Evolutionary conservation across 169 alveolate genomes (phyloP).

Genomic region (Plasmodium falciparum): DNA sequence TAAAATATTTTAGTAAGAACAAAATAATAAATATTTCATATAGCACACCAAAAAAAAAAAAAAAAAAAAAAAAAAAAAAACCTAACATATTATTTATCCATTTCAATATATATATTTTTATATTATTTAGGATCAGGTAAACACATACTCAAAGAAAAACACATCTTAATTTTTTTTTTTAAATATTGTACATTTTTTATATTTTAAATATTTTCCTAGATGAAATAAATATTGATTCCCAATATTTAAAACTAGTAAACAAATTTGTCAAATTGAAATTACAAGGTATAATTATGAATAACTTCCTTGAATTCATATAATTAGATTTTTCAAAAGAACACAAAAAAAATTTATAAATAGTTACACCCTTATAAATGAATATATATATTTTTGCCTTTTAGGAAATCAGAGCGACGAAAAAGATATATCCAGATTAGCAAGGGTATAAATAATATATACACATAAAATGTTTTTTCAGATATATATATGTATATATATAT

Average conservation of each 20-base stretch:
- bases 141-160: no score
- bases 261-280: conserved; percentile 44
- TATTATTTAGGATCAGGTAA: no score
- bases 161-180: no score
- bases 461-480: no score
- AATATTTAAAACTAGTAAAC: conserved; percentile 54
- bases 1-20: conserved; percentile 67
- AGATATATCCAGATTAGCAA: conserved; percentile 62
- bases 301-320: not conserved
- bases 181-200: conserved; percentile 4
- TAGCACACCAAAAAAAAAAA: no score
- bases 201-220: conserved; percentile 26
- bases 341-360: no score
- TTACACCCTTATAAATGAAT: not conserved
- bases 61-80: no score
- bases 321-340: not conserved
- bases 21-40: not conserved
- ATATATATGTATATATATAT: not conserved
- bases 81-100: no score
- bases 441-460: conserved; percentile 17
- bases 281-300: conserved; percentile 26
- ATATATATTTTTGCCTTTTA: not conserved
- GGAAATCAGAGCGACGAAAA: conserved; percentile 72
- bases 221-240: conserved; percentile 49
- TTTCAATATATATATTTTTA: no score